Conservation (phyloP, 1,284 basidiomycete species). For the Trametes polyzona region DNA sequence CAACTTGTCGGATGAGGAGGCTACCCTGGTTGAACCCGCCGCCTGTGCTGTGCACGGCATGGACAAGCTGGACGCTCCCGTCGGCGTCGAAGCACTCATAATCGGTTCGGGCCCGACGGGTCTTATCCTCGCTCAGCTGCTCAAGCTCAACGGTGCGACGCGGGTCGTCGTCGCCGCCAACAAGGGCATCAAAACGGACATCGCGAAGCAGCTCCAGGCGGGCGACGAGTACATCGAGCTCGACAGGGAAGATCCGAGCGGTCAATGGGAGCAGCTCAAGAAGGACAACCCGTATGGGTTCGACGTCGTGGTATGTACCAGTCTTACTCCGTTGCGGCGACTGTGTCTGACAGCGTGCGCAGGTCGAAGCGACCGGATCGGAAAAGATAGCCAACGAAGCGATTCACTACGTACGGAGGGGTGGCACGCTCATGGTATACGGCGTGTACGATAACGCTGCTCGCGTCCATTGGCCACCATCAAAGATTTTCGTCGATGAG, state of each 20-base stretch:
- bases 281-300: slow-evolving; percentile 84
- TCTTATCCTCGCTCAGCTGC: slow-evolving; percentile 82
- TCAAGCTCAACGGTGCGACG: slow-evolving; percentile 82
- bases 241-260: slow-evolving; percentile 73
- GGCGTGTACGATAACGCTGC: slow-evolving; percentile 79
- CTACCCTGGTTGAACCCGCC: slow-evolving; percentile 86
- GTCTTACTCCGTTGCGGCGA: slow-evolving; percentile 26
- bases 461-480: slow-evolving; percentile 81
- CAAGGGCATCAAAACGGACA: slow-evolving; percentile 84
- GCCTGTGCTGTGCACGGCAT: slow-evolving; percentile 89
- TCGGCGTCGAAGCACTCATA: slow-evolving; percentile 79
- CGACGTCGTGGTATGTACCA: slow-evolving; percentile 66
- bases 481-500: slow-evolving; percentile 86
- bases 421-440: slow-evolving; percentile 75
- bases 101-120: slow-evolving; percentile 83
- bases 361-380: slow-evolving; percentile 84
- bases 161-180: slow-evolving; percentile 82
- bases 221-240: slow-evolving; percentile 86
- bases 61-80: slow-evolving; percentile 78
- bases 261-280: slow-evolving; percentile 81
- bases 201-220: slow-evolving; percentile 76
- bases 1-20: slow-evolving; percentile 86
- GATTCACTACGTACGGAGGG: slow-evolving; percentile 84
- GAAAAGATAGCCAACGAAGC: slow-evolving; percentile 80
- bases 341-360: background rate